phyloP scores from a whole-genome alignment of 768 basidiomycete genomes.

The Suillus placidus region DNA sequence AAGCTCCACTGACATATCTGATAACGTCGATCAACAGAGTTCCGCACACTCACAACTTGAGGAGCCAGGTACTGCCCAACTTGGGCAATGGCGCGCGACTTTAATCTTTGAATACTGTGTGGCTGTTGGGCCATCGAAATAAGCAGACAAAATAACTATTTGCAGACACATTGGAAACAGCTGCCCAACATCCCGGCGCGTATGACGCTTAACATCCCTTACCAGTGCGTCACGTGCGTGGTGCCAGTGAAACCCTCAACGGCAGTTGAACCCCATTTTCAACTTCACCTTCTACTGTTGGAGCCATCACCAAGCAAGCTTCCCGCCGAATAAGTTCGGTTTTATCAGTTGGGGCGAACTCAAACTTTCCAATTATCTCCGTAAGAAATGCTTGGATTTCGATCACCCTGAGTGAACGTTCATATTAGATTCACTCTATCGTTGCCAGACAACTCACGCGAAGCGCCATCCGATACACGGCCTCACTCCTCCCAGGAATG shows the following conservation, averaged over 20 bases:
- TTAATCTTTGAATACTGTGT: neutral
- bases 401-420: constrained; percentile 33
- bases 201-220: constrained; percentile 1
- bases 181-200: neutral
- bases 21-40: neutral
- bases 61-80: neutral
- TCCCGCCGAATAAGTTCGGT: constrained; percentile 32
- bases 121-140: neutral
- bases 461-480: constrained; percentile 38
- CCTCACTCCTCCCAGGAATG: constrained; percentile 28
- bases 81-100: neutral
- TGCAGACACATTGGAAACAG: too few species aligned
- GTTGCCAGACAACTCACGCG: constrained; percentile 23
- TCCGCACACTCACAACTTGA: neutral
- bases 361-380: constrained; percentile 55
- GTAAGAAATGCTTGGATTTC: constrained; percentile 65
- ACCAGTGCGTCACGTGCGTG: constrained; percentile 8
- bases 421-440: constrained; percentile 3
- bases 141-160: neutral
- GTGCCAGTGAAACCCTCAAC: constrained; percentile 28
- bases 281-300: constrained; percentile 37
- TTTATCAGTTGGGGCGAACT: constrained; percentile 43
- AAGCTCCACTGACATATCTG: neutral
- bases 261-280: constrained; percentile 37
- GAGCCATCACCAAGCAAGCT: constrained; percentile 35